Percentiles rank a stretch among this genome's conserved stretches.
These are phyloP conservation scores for Azolla pinnata DNA, from an alignment of 75 land plant species.

Conservation along the genomic window DNA sequence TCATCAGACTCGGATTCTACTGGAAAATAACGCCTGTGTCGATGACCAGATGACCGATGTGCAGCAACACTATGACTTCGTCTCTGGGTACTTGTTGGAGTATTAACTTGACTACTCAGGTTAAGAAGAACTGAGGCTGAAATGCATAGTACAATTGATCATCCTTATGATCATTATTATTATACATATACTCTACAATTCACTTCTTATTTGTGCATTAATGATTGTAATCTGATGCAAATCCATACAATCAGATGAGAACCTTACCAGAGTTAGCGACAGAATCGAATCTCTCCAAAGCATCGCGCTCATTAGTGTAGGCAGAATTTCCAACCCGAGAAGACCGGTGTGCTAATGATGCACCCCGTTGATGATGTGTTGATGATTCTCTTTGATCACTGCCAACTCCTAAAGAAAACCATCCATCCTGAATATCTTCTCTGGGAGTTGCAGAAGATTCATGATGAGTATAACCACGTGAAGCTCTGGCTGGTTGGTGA, in stretches of 20 bases:
- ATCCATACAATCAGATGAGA: neutral
- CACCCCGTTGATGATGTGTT: no score
- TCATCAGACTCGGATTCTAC: constrained; percentile 3
- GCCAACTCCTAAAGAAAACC: constrained; percentile 1
- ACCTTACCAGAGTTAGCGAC: neutral
- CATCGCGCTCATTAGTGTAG: neutral
- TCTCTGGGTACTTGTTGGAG: neutral
- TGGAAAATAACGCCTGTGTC: constrained; percentile 1
- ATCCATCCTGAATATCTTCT: constrained; percentile 1
- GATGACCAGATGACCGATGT: constrained; percentile 1
- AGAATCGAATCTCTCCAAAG: neutral
- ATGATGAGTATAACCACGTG: neutral
- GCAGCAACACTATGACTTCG: neutral
- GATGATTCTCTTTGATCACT: neutral
- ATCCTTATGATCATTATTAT: neutral
- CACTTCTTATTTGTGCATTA: neutral
- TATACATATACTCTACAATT: neutral
- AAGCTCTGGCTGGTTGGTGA: neutral
- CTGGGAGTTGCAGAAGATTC: neutral
- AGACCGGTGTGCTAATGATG: no score
- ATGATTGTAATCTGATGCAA: neutral
- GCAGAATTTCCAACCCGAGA: no score
- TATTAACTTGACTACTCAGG: neutral
- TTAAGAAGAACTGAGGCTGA: constrained; percentile 6
- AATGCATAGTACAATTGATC: no score